A percentile compares a stretch with the other conserved stretches of the same genome.
Conservation (phyloP, 1,284 basidiomycete genomes). For the Neolentinus lepideus region DNA sequence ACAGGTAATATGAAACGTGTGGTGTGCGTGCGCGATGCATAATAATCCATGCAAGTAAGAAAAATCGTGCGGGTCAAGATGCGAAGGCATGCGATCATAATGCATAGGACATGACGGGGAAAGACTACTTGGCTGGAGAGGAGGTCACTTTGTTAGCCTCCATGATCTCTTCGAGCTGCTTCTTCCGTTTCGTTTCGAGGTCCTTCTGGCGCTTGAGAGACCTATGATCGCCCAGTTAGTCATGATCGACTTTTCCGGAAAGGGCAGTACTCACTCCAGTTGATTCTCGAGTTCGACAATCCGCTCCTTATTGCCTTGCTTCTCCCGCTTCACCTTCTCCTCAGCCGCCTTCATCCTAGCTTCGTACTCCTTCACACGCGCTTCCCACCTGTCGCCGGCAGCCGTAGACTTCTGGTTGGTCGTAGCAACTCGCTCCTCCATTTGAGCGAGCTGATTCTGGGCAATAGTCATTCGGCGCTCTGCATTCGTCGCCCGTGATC, state of each 20-base stretch:
- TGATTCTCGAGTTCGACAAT: slow-evolving; percentile 61
- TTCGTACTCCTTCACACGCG: slow-evolving; percentile 89
- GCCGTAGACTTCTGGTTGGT: slow-evolving; percentile 63
- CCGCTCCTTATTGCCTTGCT: slow-evolving; percentile 91
- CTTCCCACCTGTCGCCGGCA: slow-evolving; percentile 88
- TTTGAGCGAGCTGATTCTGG: slow-evolving; percentile 73
- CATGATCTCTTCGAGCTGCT: slow-evolving; percentile 60
- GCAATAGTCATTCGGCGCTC: slow-evolving; percentile 80
- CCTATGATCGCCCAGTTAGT: slow-evolving; percentile 32
- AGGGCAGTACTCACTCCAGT: slow-evolving; percentile 47
- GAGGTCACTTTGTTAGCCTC: slow-evolving; percentile 24
- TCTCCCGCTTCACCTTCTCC: slow-evolving; percentile 92
- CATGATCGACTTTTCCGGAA: too few relatives aligned
- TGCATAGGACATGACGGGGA: not conserved
- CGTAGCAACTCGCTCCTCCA: slow-evolving; percentile 77
- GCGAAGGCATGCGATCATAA: not conserved
- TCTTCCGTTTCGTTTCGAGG: slow-evolving; percentile 58
- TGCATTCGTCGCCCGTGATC: slow-evolving; percentile 68
- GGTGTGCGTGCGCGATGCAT: not conserved
- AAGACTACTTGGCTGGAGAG: not conserved
- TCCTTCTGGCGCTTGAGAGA: slow-evolving; percentile 65
- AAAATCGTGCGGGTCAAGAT: not conserved
- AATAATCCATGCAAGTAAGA: not conserved
- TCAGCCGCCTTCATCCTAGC: slow-evolving; percentile 76
- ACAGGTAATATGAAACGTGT: not conserved